Evolutionary conservation across 2,329 filamentous ascomycete species (phyloP).

Genomic region (Erysiphe pulchra): DNA sequence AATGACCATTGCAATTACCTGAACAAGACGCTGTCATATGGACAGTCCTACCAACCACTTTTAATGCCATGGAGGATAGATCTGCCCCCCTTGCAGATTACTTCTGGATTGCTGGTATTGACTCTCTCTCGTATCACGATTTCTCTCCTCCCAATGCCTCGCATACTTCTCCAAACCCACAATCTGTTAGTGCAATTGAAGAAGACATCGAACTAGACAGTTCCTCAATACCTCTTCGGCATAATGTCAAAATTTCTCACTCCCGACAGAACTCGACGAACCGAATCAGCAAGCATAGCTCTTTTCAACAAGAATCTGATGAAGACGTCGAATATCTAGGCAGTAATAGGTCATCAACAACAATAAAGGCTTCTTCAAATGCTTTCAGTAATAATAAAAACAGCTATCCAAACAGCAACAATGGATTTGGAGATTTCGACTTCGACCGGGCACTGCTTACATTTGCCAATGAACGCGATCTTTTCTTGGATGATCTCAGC

Average conservation of each 20-base stretch:
- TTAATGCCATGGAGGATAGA: constrained; percentile 16
- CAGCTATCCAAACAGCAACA: constrained; percentile 4
- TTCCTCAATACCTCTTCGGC: constrained; percentile 5
- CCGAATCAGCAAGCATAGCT: constrained; percentile 25
- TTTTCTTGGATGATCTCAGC: constrained; percentile 75
- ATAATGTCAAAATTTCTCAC: constrained; percentile 20
- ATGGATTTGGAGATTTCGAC: constrained; percentile 41
- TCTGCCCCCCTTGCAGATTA: constrained; percentile 45
- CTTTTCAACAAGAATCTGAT: constrained; percentile 26
- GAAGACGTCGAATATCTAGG: constrained; percentile 20
- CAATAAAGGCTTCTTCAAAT: constrained; percentile 23
- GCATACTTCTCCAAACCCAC: constrained; percentile 6
- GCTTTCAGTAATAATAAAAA: not conserved
- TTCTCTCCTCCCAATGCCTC: constrained; percentile 12
- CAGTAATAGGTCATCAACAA: constrained; percentile 41
- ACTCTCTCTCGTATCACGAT: constrained; percentile 40
- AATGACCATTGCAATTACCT: constrained; percentile 5
- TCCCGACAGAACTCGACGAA: constrained; percentile 35
- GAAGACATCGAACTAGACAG: constrained; percentile 27
- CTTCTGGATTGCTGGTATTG: constrained; percentile 51
- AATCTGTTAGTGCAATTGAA: constrained; percentile 27
- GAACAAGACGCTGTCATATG: constrained; percentile 1
- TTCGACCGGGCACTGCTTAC: constrained; percentile 85
- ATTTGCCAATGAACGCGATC: constrained; percentile 85
- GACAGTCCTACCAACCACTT: constrained; percentile 2